These are phyloP conservation scores for Rhynchosporium secalis DNA, from an alignment of 2,329 filamentous ascomycete genomes.

Conservation along the genomic window DNA sequence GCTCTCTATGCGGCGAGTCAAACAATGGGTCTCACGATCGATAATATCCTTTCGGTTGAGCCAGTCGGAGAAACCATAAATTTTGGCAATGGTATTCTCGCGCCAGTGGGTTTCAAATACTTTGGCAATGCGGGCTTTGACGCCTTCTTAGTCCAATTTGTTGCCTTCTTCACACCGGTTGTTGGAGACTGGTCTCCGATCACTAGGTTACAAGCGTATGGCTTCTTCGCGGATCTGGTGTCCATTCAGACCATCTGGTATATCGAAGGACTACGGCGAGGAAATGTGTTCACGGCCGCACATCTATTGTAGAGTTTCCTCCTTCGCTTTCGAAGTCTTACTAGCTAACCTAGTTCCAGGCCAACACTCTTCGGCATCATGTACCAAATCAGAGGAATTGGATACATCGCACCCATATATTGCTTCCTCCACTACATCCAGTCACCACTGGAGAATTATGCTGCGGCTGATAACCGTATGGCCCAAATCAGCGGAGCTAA, in stretches of 20 bases:
- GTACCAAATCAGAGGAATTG: slow-evolving; percentile 39
- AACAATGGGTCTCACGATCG: slow-evolving; percentile 24
- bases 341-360: neutral
- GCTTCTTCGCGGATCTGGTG: slow-evolving; percentile 35
- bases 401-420: slow-evolving; percentile 41
- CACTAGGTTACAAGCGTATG: slow-evolving; percentile 29
- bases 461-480: slow-evolving; percentile 40
- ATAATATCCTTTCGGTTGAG: neutral
- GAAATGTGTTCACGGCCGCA: slow-evolving; percentile 36
- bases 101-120: slow-evolving; percentile 9
- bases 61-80: neutral
- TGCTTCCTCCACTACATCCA: slow-evolving; percentile 43
- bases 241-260: slow-evolving; percentile 37
- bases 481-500: slow-evolving; percentile 35
- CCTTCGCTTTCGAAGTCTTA: neutral
- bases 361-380: slow-evolving; percentile 33
- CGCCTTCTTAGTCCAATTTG: slow-evolving; percentile 26
- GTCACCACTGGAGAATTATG: slow-evolving; percentile 40
- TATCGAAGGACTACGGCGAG: slow-evolving; percentile 37
- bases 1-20: slow-evolving; percentile 23
- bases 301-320: slow-evolving; percentile 25
- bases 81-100: neutral
- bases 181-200: slow-evolving; percentile 26
- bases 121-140: slow-evolving; percentile 28
- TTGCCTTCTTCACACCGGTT: slow-evolving; percentile 30